phyloP scores from a whole-genome alignment of 1,284 basidiomycete genomes.

The Marasmius oreades region DNA sequence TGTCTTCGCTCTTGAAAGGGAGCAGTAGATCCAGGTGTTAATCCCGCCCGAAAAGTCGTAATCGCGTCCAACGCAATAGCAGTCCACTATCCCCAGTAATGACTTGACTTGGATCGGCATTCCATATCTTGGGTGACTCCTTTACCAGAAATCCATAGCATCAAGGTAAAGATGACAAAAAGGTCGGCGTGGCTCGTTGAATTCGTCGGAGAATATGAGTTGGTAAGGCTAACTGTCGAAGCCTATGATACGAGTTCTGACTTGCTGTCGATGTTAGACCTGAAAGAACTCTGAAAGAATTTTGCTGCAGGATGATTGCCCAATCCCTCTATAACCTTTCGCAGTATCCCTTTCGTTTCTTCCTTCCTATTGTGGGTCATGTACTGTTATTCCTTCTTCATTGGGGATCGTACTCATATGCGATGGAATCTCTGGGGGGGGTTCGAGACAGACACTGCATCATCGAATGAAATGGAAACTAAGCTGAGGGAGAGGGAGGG shows the following conservation, averaged over 20 bases:
- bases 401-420: slow-evolving; percentile 68
- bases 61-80: slow-evolving; percentile 54
- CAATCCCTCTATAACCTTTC: no score
- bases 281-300: no score
- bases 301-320: no score
- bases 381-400: slow-evolving; percentile 63
- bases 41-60: not conserved
- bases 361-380: slow-evolving; percentile 45
- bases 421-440: slow-evolving; percentile 45
- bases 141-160: slow-evolving; percentile 61
- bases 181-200: slow-evolving; percentile 64
- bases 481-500: not conserved
- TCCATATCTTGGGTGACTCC: slow-evolving; percentile 66
- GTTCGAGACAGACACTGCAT: slow-evolving; percentile 5
- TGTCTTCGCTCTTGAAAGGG: slow-evolving; percentile 39
- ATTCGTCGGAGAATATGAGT: slow-evolving; percentile 84
- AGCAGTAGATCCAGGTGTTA: slow-evolving; percentile 33
- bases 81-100: slow-evolving; percentile 71
- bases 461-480: not conserved
- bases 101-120: slow-evolving; percentile 70
- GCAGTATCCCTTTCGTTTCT: slow-evolving; percentile 9
- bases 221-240: slow-evolving; percentile 63
- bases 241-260: slow-evolving; percentile 58
- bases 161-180: slow-evolving; percentile 77
- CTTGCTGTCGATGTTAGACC: no score